Evolutionary conservation across 2,329 filamentous ascomycete genomes (phyloP).

Genomic region (Penicillium expansum): DNA sequence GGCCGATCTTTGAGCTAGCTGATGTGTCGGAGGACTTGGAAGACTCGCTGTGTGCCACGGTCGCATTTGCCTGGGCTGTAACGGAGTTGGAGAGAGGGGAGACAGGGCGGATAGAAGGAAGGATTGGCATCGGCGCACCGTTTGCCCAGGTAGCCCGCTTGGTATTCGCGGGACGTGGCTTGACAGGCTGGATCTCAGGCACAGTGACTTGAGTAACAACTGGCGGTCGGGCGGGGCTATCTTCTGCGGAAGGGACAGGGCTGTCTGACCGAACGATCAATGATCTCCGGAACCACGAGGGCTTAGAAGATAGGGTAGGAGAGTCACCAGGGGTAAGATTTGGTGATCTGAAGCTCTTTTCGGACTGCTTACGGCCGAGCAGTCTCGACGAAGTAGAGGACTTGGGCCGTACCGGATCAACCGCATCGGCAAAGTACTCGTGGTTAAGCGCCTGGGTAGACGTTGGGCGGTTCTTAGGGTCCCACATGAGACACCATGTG

Average conservation of each 20-base stretch:
- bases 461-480: constrained; percentile 86
- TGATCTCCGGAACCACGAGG: constrained; percentile 96
- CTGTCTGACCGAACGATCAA: constrained; percentile 77
- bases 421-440: constrained; percentile 89
- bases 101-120: constrained; percentile 90
- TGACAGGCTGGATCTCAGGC: constrained; percentile 47
- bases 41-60: constrained; percentile 55
- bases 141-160: constrained; percentile 96
- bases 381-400: constrained; percentile 75
- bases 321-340: constrained; percentile 62
- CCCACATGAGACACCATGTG: constrained; percentile 99
- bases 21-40: constrained; percentile 25
- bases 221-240: constrained; percentile 39
- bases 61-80: constrained; percentile 78
- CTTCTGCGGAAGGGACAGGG: constrained; percentile 56
- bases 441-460: constrained; percentile 92
- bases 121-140: constrained; percentile 84
- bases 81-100: constrained; percentile 95
- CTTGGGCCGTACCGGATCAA: constrained; percentile 89
- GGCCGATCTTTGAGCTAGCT: constrained; percentile 80
- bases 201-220: constrained; percentile 43
- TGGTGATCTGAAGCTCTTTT: constrained; percentile 62
- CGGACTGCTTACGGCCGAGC: constrained; percentile 85
- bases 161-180: constrained; percentile 57
- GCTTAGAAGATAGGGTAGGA: constrained; percentile 69